phyloP scores from a whole-genome alignment of 2,329 filamentous ascomycete species.

The Fusarium solani-melongenae region DNA sequence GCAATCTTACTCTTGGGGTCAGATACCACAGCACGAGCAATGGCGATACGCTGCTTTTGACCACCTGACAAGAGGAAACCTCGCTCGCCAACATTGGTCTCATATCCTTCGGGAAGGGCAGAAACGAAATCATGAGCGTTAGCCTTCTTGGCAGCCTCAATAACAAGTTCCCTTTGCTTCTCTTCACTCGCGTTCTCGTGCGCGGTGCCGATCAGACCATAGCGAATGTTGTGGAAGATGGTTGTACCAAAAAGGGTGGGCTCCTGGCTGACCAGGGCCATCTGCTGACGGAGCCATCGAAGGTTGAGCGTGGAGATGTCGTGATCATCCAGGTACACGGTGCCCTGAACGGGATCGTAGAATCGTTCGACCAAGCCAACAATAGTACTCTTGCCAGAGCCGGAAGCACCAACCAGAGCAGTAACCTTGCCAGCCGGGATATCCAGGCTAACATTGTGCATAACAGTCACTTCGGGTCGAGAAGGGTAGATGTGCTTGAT shows the following conservation, averaged over 20 bases:
- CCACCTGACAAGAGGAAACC: conserved; percentile 93
- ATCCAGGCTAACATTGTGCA: conserved; percentile 82
- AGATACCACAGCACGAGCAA: conserved; percentile 89
- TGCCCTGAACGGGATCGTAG: conserved; percentile 87
- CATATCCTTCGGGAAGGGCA: conserved; percentile 84
- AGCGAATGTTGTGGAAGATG: conserved; percentile 89
- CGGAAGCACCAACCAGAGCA: conserved; percentile 92
- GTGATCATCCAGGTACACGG: conserved; percentile 83
- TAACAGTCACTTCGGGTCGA: conserved; percentile 87
- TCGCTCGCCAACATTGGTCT: conserved; percentile 95
- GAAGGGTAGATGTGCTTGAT: conserved; percentile 96
- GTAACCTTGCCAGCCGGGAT: conserved; percentile 93
- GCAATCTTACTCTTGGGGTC: conserved; percentile 77
- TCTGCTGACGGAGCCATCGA: conserved; percentile 90
- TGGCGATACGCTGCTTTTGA: conserved; percentile 96
- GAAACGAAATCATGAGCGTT: conserved; percentile 95
- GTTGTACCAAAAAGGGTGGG: conserved; percentile 90
- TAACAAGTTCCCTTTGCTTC: conserved; percentile 75
- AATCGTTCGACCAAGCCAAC: conserved; percentile 94
- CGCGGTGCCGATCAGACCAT: conserved; percentile 87
- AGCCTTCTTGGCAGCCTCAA: conserved; percentile 86
- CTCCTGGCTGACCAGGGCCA: conserved; percentile 93
- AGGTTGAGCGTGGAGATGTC: conserved; percentile 86
- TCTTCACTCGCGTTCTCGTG: conserved; percentile 75
- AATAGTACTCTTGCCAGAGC: conserved; percentile 94